phyloP scores from a whole-genome alignment of 441 rosid species.

The Viola pubescens region DNA sequence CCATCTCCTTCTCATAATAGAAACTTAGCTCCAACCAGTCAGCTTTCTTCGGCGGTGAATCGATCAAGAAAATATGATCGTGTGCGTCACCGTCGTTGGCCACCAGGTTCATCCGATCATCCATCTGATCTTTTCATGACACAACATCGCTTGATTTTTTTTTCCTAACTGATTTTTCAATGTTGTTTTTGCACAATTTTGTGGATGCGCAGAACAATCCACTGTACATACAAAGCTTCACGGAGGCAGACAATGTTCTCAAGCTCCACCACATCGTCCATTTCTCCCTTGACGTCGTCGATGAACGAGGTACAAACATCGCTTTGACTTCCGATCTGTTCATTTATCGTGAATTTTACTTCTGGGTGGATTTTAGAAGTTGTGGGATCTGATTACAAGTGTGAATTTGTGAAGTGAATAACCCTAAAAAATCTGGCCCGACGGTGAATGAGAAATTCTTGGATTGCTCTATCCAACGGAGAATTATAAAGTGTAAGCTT shows the following conservation, averaged over 20 bases:
- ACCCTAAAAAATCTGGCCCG: constrained; percentile 77
- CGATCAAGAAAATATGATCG: constrained; percentile 53
- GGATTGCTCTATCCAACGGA: constrained; percentile 86
- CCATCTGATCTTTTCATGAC: neutral
- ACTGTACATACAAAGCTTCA: constrained; percentile 84
- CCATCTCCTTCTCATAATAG: too few species aligned
- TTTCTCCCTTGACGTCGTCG: constrained; percentile 86
- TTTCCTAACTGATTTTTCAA: neutral
- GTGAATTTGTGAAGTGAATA: constrained; percentile 47
- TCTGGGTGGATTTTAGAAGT: neutral
- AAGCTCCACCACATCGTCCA: constrained; percentile 91
- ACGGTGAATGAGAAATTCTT: constrained; percentile 68
- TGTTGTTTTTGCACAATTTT: neutral
- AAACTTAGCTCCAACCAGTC: too few species aligned
- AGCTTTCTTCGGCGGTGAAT: too few species aligned
- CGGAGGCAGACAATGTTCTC: constrained; percentile 80
- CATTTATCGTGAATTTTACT: neutral
- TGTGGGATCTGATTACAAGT: constrained; percentile 2
- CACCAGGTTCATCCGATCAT: constrained; percentile 44
- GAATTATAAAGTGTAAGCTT: constrained; percentile 85
- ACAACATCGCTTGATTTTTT: too few species aligned
- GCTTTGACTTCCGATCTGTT: neutral
- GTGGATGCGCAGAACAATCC: constrained; percentile 60
- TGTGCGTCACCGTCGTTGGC: constrained; percentile 82
- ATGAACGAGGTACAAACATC: constrained; percentile 55